Base-by-base conservation (phyloP, 2,329 filamentous ascomycete genomes). In the Ceratocystis cacaofunesta region DNA sequence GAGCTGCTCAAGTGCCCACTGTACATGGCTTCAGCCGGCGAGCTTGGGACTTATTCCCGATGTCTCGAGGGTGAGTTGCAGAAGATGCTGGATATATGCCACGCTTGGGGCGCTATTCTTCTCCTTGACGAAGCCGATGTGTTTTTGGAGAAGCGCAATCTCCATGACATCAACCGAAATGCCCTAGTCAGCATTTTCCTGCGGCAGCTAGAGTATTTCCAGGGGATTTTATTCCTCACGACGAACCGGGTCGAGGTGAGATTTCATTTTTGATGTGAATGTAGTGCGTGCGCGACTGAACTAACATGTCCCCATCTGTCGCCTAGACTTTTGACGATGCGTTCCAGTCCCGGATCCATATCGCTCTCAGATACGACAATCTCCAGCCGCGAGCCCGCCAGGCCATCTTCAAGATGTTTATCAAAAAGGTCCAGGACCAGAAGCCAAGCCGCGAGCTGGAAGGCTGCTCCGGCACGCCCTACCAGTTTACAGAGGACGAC, bases 271-370 rank as follows among this genome's bases (percentile, higher is more conserved):
- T 32, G 10, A 5, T 15, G 8, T 25, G 8, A 7, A 12, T n/a
- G 15, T 36, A 28, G 25, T 17, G 22, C 5, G 10, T 2, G 22
- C 5, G 2, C 15, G 25, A 6, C 25, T n/a, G 22, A 28, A 3
- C 50, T 64, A 57, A 58, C 36, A 52, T n/a, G 17, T 28, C 2
- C 5, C 25, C 19, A 52, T 62, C 63, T 36, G 2, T 19, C 4
- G 46, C n/a, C 7, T 66, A 86, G 77, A 92, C 89, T 0, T 95
- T 96, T 71, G 91, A 96, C 70, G 89, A 94, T 68, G 91, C 91
- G 0, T 95, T 95, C 78, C 88, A 94, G 72, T 89, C 85, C 8
- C 84, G 91, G 28, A 95, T 95, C 68, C 90, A 95, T 73, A 86
- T 95, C 70, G 89, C 90, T 0, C 78, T 96, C 7, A 82, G 88